These are phyloP conservation scores for Kitagawia praeruptora DNA, from an alignment of 129 eudicot genomes.

Conservation along the genomic window DNA sequence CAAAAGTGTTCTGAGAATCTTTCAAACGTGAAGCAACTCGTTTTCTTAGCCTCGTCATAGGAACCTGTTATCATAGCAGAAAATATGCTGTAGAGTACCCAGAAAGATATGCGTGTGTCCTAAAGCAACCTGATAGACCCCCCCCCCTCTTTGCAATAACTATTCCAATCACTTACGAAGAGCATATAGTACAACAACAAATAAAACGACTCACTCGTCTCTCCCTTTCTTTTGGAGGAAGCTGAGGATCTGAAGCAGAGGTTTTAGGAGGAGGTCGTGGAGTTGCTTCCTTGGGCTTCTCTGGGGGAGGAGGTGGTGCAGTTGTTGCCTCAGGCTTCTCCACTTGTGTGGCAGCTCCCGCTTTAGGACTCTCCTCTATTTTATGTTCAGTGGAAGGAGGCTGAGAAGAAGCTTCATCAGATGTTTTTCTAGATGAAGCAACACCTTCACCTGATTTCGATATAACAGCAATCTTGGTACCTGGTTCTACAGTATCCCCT, in stretches of 20 bases:
- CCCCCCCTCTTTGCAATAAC: not conserved
- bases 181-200: slow-evolving; percentile 5
- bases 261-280: slow-evolving; percentile 44
- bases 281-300: slow-evolving; percentile 45
- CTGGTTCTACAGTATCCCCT: slow-evolving; percentile 95
- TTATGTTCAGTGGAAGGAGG: slow-evolving; percentile 40
- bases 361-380: slow-evolving; percentile 37
- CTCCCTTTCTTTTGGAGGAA: slow-evolving; percentile 91
- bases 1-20: slow-evolving; percentile 98
- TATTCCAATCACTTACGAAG: not conserved
- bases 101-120: not conserved
- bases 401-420: slow-evolving; percentile 37
- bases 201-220: slow-evolving; percentile 61
- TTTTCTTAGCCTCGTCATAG: slow-evolving; percentile 94
- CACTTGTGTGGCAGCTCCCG: slow-evolving; percentile 34
- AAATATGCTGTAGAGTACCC: not conserved
- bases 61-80: slow-evolving; percentile 47
- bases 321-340: slow-evolving; percentile 46
- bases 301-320: slow-evolving; percentile 42
- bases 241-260: slow-evolving; percentile 67
- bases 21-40: slow-evolving; percentile 92
- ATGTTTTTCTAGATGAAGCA: slow-evolving; percentile 49
- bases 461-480: slow-evolving; percentile 74
- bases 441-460: slow-evolving; percentile 73
- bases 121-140: not conserved